Evolutionary conservation across 2,329 filamentous ascomycete species (phyloP).

Genomic region (Pestalotiopsis sp.): DNA sequence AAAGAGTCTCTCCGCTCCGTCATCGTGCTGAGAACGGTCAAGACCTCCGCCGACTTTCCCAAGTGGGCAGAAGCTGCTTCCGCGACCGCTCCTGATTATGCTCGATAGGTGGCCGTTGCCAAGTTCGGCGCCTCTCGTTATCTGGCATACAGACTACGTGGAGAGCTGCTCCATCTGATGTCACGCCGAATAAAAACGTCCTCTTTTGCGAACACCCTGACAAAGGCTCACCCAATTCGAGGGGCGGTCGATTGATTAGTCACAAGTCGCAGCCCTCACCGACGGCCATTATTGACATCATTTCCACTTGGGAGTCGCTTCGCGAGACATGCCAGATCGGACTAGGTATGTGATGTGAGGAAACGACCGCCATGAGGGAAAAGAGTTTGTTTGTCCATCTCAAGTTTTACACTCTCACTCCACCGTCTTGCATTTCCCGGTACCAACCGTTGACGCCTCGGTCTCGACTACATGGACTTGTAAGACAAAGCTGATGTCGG

Average conservation of each 20-base stretch:
- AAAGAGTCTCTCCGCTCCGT: neutral
- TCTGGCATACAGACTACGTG: neutral
- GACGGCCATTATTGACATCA: too few species aligned
- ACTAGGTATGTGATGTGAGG: too few species aligned
- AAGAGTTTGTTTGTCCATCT: too few species aligned
- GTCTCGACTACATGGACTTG: too few species aligned
- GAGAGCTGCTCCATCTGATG: neutral
- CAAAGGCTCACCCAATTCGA: neutral
- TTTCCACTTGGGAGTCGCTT: too few species aligned
- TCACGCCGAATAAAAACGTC: neutral
- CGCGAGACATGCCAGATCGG: too few species aligned
- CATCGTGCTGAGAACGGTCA: neutral
- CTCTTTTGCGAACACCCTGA: neutral
- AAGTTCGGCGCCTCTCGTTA: neutral
- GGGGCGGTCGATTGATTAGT: neutral
- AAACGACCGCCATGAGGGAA: too few species aligned
- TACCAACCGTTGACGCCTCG: too few species aligned
- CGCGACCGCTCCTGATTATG: neutral
- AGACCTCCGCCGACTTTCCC: constrained; percentile 2
- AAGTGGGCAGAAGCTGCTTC: neutral
- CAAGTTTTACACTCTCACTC: too few species aligned
- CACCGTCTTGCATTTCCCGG: too few species aligned
- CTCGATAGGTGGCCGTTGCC: neutral
- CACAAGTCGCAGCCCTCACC: too few species aligned
- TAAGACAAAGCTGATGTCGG: too few species aligned